Evolutionary conservation across 2,329 filamentous ascomycete species (phyloP).

Genomic region (Venturiaceae sp.): DNA sequence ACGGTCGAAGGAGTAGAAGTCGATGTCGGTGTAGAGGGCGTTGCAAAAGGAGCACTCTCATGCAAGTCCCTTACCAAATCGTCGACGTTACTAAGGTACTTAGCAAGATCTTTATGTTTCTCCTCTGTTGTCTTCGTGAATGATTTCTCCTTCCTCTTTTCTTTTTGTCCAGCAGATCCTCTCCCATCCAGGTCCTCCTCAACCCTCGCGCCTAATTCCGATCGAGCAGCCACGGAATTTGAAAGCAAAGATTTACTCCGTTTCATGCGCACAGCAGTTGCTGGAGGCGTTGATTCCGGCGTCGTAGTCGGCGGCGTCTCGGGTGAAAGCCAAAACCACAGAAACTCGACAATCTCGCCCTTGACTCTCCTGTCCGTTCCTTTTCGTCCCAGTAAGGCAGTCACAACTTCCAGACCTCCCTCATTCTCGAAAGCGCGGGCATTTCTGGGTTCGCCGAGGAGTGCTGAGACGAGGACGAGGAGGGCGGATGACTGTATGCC

Average conservation of each 20-base stretch:
- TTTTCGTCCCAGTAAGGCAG: constrained; percentile 84
- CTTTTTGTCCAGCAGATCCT: constrained; percentile 19
- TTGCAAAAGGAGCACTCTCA: constrained; percentile 64
- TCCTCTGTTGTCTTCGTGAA: constrained; percentile 54
- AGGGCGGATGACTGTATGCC: constrained; percentile 86
- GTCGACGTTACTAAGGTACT: constrained; percentile 73
- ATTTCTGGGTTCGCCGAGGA: constrained; percentile 79
- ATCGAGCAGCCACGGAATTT: constrained; percentile 6
- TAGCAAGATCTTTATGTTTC: constrained; percentile 69
- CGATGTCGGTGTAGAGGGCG: not conserved
- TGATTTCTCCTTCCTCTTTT: constrained; percentile 23
- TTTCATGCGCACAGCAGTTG: not conserved
- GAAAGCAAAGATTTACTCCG: not conserved
- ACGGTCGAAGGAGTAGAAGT: not conserved
- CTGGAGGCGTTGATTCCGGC: not conserved
- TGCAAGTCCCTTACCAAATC: constrained; percentile 77
- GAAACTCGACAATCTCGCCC: constrained; percentile 89
- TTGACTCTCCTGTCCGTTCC: constrained; percentile 82
- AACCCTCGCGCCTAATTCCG: constrained; percentile 18
- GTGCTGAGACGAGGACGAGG: constrained; percentile 78
- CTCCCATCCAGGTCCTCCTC: constrained; percentile 3
- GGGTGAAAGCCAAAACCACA: constrained; percentile 93
- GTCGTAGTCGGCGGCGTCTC: not conserved
- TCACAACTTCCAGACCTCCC: constrained; percentile 84
- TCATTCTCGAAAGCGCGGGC: constrained; percentile 86